Evolutionary conservation across 202 grass and related monocot genomes (phyloP).

Genomic region (Dendrocalamus latiflorus): DNA sequence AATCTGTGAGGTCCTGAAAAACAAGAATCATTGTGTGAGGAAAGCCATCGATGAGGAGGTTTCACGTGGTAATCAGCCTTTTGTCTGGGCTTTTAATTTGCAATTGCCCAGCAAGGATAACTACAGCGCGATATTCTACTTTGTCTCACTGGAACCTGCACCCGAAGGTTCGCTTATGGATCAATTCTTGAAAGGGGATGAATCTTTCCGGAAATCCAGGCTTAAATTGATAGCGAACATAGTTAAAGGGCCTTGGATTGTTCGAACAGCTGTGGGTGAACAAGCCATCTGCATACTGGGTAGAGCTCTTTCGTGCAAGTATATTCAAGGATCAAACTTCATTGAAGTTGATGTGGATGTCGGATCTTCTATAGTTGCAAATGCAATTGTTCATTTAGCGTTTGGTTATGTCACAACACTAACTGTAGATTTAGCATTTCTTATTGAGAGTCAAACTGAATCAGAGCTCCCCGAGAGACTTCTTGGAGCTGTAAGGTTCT

Average conservation of each 20-base stretch:
- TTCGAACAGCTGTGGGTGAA: too few species aligned
- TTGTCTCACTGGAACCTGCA: constrained; percentile 55
- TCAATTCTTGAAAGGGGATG: constrained; percentile 92
- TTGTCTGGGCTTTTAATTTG: constrained; percentile 94
- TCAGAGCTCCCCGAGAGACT: too few species aligned
- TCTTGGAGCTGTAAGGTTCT: too few species aligned
- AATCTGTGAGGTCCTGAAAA: constrained; percentile 62
- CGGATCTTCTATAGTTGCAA: too few species aligned
- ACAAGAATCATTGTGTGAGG: constrained; percentile 70
- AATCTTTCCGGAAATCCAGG: constrained; percentile 75
- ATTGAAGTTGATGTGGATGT: too few species aligned
- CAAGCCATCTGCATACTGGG: too few species aligned
- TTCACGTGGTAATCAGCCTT: constrained; percentile 53
- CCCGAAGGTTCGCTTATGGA: constrained; percentile 62
- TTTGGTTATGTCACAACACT: too few species aligned
- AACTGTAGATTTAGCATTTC: too few species aligned
- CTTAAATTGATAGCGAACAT: constrained; percentile 93
- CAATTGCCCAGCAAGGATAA: constrained; percentile 87
- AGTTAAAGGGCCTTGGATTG: constrained; percentile 81
- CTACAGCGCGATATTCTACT: constrained; percentile 71
- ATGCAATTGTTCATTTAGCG: too few species aligned
- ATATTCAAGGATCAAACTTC: too few species aligned
- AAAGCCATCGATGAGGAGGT: constrained; percentile 62
- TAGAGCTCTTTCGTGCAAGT: too few species aligned
- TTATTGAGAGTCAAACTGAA: too few species aligned